These are phyloP conservation scores for Coprinopsis marcescibilis DNA, from an alignment of 768 basidiomycete genomes.

Conservation along the genomic window DNA sequence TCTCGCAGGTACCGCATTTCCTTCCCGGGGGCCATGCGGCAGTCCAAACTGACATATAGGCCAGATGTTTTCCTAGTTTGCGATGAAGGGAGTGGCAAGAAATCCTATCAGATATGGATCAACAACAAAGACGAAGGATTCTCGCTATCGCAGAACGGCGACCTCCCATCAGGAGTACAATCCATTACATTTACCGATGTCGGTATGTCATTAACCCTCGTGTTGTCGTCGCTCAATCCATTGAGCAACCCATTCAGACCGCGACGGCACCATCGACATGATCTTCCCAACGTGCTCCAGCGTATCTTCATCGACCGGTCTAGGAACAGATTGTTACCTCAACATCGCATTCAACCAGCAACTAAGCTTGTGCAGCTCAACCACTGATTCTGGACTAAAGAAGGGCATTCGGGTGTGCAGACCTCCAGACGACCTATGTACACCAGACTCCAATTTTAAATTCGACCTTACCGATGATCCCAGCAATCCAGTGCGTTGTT, in stretches of 20 bases:
- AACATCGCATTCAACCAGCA: slow-evolving; percentile 95
- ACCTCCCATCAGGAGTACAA: slow-evolving; percentile 72
- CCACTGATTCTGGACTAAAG: slow-evolving; percentile 43
- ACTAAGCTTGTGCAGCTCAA: slow-evolving; percentile 67
- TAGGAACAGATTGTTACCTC: slow-evolving; percentile 73
- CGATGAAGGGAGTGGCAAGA: slow-evolving; percentile 49
- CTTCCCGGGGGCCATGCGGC: background rate
- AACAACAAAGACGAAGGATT: slow-evolving; percentile 80
- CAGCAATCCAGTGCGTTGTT: slow-evolving; percentile 43
- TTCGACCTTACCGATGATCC: slow-evolving; percentile 57
- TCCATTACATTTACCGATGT: slow-evolving; percentile 87
- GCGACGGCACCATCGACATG: slow-evolving; percentile 96
- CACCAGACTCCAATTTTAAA: slow-evolving; percentile 70
- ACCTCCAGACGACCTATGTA: slow-evolving; percentile 74
- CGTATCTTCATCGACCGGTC: slow-evolving; percentile 61
- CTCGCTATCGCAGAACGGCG: slow-evolving; percentile 56
- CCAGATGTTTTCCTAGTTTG: slow-evolving; percentile 89
- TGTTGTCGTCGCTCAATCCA: background rate
- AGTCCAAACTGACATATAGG: background rate
- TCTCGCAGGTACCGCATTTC: slow-evolving; percentile 61
- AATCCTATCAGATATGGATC: slow-evolving; percentile 87
- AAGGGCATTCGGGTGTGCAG: slow-evolving; percentile 60
- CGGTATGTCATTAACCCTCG: slow-evolving; percentile 41
- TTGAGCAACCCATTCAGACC: slow-evolving; percentile 44
- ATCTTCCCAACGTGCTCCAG: slow-evolving; percentile 80